phyloP scores from a whole-genome alignment of 192 early-diverging fungal species.

The Linnemannia hyalina region DNA sequence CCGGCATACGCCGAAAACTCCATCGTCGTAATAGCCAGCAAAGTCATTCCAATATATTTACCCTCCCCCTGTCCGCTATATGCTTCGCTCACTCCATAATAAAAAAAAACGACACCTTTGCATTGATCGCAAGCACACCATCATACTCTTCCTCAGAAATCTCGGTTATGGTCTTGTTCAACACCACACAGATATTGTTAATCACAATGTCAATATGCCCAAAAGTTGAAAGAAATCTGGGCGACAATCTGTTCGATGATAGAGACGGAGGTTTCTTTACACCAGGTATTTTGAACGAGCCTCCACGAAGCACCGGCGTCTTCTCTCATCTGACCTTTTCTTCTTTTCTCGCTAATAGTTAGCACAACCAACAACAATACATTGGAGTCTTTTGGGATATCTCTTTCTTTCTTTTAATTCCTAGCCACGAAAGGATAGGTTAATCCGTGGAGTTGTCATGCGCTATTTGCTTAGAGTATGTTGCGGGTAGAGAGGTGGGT shows the following conservation, averaged over 20 bases:
- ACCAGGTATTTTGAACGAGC: too few relatives aligned
- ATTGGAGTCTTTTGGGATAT: too few relatives aligned
- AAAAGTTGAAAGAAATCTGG: constrained; percentile 31
- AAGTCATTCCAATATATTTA: constrained; percentile 54
- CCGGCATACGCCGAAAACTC: constrained; percentile 52
- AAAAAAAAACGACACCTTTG: constrained; percentile 53
- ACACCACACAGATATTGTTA: constrained; percentile 50
- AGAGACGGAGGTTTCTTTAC: constrained; percentile 11
- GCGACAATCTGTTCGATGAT: constrained; percentile 44
- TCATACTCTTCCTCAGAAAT: constrained; percentile 56
- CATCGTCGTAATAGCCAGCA: constrained; percentile 38
- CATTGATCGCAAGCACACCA: constrained; percentile 47
- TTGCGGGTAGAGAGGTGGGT: too few relatives aligned
- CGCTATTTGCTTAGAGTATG: too few relatives aligned
- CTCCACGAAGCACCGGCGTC: too few relatives aligned
- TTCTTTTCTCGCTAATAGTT: too few relatives aligned
- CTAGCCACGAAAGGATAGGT: too few relatives aligned
- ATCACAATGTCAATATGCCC: constrained; percentile 58
- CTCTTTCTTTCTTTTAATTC: too few relatives aligned
- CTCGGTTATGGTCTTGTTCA: constrained; percentile 45
- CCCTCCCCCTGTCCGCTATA: constrained; percentile 53
- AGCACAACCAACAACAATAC: too few relatives aligned
- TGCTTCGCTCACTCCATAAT: constrained; percentile 51
- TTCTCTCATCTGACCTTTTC: too few relatives aligned
- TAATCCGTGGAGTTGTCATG: too few relatives aligned